Conservation (phyloP, 192 early-diverging fungal genomes). For the Backusella sp. region DNA sequence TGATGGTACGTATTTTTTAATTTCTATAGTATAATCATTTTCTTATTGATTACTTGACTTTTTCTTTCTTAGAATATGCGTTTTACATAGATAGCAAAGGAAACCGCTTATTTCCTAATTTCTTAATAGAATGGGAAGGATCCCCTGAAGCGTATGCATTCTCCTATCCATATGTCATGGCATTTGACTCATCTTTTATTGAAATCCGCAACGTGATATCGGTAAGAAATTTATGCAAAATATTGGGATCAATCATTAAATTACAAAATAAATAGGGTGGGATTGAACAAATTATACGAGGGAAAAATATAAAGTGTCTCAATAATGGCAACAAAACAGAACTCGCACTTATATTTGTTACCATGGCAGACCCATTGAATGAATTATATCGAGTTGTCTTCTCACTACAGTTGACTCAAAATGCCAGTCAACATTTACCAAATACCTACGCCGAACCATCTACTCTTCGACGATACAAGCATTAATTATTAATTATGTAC, state of each 20-base stretch:
- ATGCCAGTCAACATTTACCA: not conserved
- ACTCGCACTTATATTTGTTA: slow-evolving; percentile 24
- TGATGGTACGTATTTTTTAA: slow-evolving; percentile 71
- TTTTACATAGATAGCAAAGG: slow-evolving; percentile 92
- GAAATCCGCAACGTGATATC: slow-evolving; percentile 85
- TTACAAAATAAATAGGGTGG: slow-evolving; percentile 36
- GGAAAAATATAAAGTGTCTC: slow-evolving; percentile 55
- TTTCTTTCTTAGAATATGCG: slow-evolving; percentile 65
- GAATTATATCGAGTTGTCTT: slow-evolving; percentile 24
- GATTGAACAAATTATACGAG: slow-evolving; percentile 54
- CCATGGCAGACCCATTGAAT: slow-evolving; percentile 26
- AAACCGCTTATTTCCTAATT: slow-evolving; percentile 65
- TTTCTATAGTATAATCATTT: slow-evolving; percentile 51
- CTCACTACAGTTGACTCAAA: slow-evolving; percentile 11
- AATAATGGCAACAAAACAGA: slow-evolving; percentile 32
- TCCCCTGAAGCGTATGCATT: slow-evolving; percentile 81
- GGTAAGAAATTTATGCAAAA: slow-evolving; percentile 25
- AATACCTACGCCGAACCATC: slow-evolving; percentile 10
- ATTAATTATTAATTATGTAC: slow-evolving; percentile 1
- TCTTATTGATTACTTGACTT: not conserved
- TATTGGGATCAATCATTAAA: not conserved
- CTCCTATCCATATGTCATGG: slow-evolving; percentile 82
- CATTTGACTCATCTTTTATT: slow-evolving; percentile 89
- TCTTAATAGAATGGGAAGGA: slow-evolving; percentile 88
- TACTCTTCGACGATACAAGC: not conserved